Evolutionary conservation across 2,329 filamentous ascomycete genomes (phyloP).

Genomic region (Calonectria montana): DNA sequence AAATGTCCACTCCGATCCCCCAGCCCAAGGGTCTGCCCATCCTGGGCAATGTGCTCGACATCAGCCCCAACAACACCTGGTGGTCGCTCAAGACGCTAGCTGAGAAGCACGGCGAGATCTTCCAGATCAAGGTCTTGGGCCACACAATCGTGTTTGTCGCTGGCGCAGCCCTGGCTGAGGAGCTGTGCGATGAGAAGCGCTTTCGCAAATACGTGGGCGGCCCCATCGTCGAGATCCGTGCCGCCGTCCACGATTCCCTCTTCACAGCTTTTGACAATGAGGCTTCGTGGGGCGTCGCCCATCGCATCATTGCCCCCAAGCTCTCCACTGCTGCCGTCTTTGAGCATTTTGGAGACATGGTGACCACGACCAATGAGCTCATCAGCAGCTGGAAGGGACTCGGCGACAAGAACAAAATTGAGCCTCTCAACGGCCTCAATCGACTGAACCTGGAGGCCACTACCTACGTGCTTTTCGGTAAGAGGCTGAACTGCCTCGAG

Average conservation of each 20-base stretch:
- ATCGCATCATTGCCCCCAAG: constrained; percentile 63
- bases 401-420: constrained; percentile 52
- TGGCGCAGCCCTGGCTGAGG: constrained; percentile 59
- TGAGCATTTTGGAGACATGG: constrained; percentile 59
- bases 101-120: constrained; percentile 52
- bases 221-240: constrained; percentile 63
- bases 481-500: constrained; percentile 58
- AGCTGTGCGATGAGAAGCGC: constrained; percentile 63
- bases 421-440: constrained; percentile 62
- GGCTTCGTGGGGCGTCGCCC: constrained; percentile 60
- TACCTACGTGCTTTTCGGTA: constrained; percentile 62
- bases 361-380: constrained; percentile 61
- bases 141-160: constrained; percentile 57
- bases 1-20: constrained; percentile 49
- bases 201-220: constrained; percentile 67
- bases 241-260: constrained; percentile 61
- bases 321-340: constrained; percentile 50
- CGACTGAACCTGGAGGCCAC: constrained; percentile 64
- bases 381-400: constrained; percentile 60
- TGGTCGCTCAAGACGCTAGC: constrained; percentile 49
- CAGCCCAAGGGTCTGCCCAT: constrained; percentile 50
- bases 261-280: constrained; percentile 64
- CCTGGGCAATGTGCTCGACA: constrained; percentile 51
- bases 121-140: constrained; percentile 50
- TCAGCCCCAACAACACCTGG: constrained; percentile 52